Base-by-base conservation (phyloP, 176 grass and related monocot genomes). In the Oryza meridionalis region DNA sequence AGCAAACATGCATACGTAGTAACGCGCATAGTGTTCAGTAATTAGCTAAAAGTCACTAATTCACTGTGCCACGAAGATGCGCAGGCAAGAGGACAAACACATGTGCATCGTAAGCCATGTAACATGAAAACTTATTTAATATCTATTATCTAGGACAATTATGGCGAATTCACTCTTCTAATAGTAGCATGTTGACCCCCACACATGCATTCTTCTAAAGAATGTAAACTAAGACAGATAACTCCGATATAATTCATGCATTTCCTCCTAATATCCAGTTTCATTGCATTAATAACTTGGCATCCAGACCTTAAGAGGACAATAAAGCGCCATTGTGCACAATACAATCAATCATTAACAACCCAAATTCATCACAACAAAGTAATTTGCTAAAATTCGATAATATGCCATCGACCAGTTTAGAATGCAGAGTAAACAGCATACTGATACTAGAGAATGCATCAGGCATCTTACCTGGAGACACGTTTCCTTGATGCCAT, bases 401-500 rank as follows among this genome's bases (percentile, higher is more conserved):
- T 25, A 83, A 50, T 83, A 75, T 29, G 27, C 6, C 13, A 73
- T 84, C 50, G 21, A 69, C 6, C 13, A 58, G 51, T n/a, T 69
- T 38, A 77, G 3, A 77, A 77, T 70, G 59, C 55, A 86, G 37
- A 68, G 43, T 33, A 61, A 45, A 82, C 47, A 67, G 43, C 25
- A 27, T 21, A 45, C 49, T 84, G 79, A 81, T 81, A 61, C 58
- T 62, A 24, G 58, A 65, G 16, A 78, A 43, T 65, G n/a, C 65
- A 21, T 77, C 32, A 6, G 27, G 38, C 65, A 61, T 37, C 29
- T 31, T 31, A 98, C 96, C 93, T 98, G 96, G 49, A 98, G 93
- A 51, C 96, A 98, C 67, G 96, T 98, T 90, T 98, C 93, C 74
- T 98, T 98, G 37, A 98, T 98, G 66, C 96, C 96, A 92, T 98